These are phyloP conservation scores for Penicillium ucsense DNA, from an alignment of 495 filamentous ascomycete species.

Conservation along the genomic window DNA sequence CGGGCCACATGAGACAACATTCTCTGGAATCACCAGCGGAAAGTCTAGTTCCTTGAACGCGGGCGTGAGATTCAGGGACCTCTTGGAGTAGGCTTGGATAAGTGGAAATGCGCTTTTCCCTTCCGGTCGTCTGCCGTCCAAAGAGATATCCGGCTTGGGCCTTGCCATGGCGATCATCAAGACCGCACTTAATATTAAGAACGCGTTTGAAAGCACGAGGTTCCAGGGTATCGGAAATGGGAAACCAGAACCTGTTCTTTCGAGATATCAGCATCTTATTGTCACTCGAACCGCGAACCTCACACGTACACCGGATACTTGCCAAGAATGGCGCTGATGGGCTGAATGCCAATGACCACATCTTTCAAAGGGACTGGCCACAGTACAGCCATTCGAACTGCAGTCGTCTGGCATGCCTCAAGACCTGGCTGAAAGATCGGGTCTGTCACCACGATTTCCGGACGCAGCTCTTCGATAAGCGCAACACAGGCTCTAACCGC, in stretches of 20 bases:
- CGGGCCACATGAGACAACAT: constrained; percentile 40
- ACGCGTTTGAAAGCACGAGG: constrained; percentile 30
- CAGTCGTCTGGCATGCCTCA: constrained; percentile 33
- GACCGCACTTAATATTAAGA: constrained; percentile 12
- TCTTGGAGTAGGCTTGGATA: constrained; percentile 21
- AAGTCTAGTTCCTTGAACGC: constrained; percentile 36
- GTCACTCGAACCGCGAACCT: too few species aligned
- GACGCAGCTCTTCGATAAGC: constrained; percentile 30
- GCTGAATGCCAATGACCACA: constrained; percentile 31
- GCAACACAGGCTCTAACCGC: constrained; percentile 35
- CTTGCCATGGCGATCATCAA: constrained; percentile 6
- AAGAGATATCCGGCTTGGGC: constrained; percentile 10
- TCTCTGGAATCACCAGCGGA: constrained; percentile 28
- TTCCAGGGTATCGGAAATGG: constrained; percentile 36
- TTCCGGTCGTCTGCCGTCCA: constrained; percentile 17
- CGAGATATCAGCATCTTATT: constrained; percentile 1
- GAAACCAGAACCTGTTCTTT: constrained; percentile 36
- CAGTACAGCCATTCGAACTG: constrained; percentile 18
- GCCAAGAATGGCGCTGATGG: constrained; percentile 25
- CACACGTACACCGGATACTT: constrained; percentile 34
- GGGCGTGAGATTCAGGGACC: constrained; percentile 27
- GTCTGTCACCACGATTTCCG: constrained; percentile 38
- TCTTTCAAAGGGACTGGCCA: constrained; percentile 33
- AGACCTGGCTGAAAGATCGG: constrained; percentile 40
- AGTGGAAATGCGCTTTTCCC: constrained; percentile 21